Percentiles rank a stretch among this genome's conserved stretches.
Evolutionary conservation across 352 stramenopile species (phyloP).

Genomic region (Pythium brachiatum): DNA sequence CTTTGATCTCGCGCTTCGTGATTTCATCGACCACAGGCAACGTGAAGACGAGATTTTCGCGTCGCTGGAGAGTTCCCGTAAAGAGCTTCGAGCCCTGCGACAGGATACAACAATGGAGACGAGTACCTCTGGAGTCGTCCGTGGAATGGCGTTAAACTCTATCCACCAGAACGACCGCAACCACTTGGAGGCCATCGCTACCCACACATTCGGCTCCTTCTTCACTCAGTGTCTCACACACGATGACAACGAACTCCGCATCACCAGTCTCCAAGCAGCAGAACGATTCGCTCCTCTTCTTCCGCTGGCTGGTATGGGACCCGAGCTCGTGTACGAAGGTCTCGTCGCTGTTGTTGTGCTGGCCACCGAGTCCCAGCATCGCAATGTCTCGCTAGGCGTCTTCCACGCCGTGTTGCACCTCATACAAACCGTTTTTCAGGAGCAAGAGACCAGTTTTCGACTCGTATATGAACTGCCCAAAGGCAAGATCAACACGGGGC

Average conservation of each 20-base stretch:
- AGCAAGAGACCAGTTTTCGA: background rate
- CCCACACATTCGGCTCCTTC: conserved; percentile 52
- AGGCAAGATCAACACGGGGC: conserved; percentile 20
- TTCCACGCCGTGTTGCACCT: conserved; percentile 45
- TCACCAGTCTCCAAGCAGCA: conserved; percentile 25
- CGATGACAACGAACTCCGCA: background rate
- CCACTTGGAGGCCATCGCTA: conserved; percentile 27
- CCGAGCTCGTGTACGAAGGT: conserved; percentile 39
- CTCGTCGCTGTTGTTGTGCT: conserved; percentile 36
- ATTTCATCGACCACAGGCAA: conserved; percentile 2
- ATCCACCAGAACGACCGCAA: conserved; percentile 2
- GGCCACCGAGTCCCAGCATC: conserved; percentile 14
- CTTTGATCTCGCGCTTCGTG: conserved; percentile 22
- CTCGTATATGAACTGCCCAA: conserved; percentile 7
- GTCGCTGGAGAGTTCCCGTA: background rate
- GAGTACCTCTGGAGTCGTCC: background rate
- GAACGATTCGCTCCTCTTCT: conserved; percentile 35
- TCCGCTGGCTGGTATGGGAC: conserved; percentile 15
- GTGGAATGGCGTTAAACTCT: background rate
- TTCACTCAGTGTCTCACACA: conserved; percentile 43
- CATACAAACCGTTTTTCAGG: conserved; percentile 38
- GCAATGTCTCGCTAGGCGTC: conserved; percentile 2
- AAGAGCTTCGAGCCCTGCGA: background rate
- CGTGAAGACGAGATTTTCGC: conserved; percentile 21
- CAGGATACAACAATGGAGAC: no score